These are phyloP conservation scores for Macadamia integrifolia DNA, from an alignment of 164 flowering plant genomes.

Conservation along the genomic window DNA sequence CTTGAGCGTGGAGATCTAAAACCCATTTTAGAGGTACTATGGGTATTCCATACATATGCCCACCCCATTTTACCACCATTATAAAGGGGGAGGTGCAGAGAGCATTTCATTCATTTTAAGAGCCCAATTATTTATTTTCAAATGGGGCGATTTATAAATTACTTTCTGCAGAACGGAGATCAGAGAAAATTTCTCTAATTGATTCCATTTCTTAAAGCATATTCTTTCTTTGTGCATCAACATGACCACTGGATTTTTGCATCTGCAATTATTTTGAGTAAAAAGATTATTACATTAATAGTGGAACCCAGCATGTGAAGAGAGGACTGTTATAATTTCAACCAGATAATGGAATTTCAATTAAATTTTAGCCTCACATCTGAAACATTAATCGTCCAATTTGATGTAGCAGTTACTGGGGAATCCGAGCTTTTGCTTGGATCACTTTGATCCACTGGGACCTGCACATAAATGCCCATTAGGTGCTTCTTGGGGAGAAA, in stretches of 20 bases:
- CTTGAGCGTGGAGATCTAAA: too few relatives aligned
- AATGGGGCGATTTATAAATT: too few relatives aligned
- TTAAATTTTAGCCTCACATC: conserved; percentile 35
- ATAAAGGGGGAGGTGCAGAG: too few relatives aligned
- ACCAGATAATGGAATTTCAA: conserved; percentile 1
- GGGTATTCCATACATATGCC: too few relatives aligned
- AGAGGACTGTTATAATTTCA: not conserved
- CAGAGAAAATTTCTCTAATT: not conserved
- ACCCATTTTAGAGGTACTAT: too few relatives aligned
- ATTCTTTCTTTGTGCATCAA: not conserved
- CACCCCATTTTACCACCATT: too few relatives aligned
- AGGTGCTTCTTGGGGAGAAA: conserved; percentile 7
- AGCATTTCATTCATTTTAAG: too few relatives aligned
- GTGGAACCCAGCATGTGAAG: not conserved
- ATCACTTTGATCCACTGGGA: conserved; percentile 28
- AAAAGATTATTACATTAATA: not conserved
- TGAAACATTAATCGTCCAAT: conserved; percentile 50
- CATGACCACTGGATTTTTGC: not conserved
- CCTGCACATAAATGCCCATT: conserved; percentile 31
- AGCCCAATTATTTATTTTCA: too few relatives aligned
- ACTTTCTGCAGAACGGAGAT: too few relatives aligned
- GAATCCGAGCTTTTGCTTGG: conserved; percentile 18
- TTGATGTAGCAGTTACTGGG: conserved; percentile 17
- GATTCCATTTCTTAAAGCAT: not conserved
- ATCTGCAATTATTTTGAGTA: not conserved